Base-by-base conservation (phyloP, 1,139 yeast genomes). In the Suhomyces ambrosiae region DNA sequence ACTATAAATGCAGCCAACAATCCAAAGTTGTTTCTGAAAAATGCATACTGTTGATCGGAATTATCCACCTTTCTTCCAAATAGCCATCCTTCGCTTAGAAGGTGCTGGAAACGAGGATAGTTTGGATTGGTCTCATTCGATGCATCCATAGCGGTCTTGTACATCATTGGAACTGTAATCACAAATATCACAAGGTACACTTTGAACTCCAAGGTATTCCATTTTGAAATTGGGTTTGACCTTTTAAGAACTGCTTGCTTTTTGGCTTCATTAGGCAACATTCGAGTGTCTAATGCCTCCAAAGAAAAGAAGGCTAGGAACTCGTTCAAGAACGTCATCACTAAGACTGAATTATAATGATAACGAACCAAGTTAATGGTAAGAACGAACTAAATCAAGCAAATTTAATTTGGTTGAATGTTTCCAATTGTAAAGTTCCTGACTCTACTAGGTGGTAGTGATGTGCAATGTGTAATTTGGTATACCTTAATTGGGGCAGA, bases 21-120 rank as follows among this genome's bases (percentile, higher is more conserved):
- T 8, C 80, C 76, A 48, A 90, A 71, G 56, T 88, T 89, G 53
- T 85, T 83, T 50, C 98, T 74, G 58, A 94, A 89, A 53, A 89
- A 87, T 21, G 88, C 68, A 55, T 92, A 94, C 60, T 94, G 99
- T 26, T 71, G 71, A 57, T 94, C 99, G 3, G 96, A 84, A 57
- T 90, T 90, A 58, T 94, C 97, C 49, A 79, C 94, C 65, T 78
- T 83, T 22, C 94, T 63, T 2, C 90, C 89, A 48, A 81, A 79
- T 47, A 86, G 61, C 96, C 95, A 87, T 2, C 90, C 85, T 7
- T 74, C 63, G 30, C 82, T 73, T 41, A 92, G 68, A 30, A 82
- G 63, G 37, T 79, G 75, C 45, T 75, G 74, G 54, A 76, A 89
- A 35, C 69, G 66, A 13, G 76, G 74, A 54, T 83, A 92, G 54